phyloP scores from a whole-genome alignment of 768 basidiomycete species.

The Termitomyces sp. region DNA sequence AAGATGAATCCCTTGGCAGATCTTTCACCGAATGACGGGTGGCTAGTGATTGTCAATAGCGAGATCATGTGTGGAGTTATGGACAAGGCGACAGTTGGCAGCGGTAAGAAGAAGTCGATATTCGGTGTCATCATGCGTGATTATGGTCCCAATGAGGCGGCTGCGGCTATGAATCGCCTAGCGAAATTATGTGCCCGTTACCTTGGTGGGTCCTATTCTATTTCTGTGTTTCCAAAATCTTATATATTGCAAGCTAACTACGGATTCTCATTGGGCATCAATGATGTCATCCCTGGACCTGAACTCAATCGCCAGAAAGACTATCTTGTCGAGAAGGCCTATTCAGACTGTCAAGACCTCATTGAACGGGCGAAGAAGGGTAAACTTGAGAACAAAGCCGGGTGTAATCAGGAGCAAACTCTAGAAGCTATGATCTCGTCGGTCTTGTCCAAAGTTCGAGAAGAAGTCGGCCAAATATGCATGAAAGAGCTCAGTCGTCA shows the following conservation, averaged over 20 bases:
- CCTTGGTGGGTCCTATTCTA: conserved; percentile 54
- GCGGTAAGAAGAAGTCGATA: conserved; percentile 98
- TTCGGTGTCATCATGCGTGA: conserved; percentile 98
- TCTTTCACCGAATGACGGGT: conserved; percentile 95
- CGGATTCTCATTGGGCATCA: conserved; percentile 97
- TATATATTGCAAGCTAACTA: conserved; percentile 71
- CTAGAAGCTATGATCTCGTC: conserved; percentile 95
- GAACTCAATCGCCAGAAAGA: conserved; percentile 81
- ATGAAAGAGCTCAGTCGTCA: conserved; percentile 97
- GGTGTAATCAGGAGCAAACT: conserved; percentile 95
- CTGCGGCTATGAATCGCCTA: conserved; percentile 90
- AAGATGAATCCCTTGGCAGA: conserved; percentile 69
- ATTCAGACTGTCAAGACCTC: conserved; percentile 79
- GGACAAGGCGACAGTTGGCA: conserved; percentile 97
- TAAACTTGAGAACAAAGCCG: conserved; percentile 93
- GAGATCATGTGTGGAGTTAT: conserved; percentile 99
- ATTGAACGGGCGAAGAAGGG: conserved; percentile 91
- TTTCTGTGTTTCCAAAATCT: neutral
- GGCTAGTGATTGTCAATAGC: conserved; percentile 94
- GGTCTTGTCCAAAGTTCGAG: conserved; percentile 91
- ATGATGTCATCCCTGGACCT: conserved; percentile 95
- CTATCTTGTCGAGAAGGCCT: conserved; percentile 80
- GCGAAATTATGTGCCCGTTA: conserved; percentile 96
- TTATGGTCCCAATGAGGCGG: conserved; percentile 93
- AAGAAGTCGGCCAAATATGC: conserved; percentile 94